Base-by-base conservation (phyloP, 371 early-diverging fungal species). In the Cokeromyces recurvatus region DNA sequence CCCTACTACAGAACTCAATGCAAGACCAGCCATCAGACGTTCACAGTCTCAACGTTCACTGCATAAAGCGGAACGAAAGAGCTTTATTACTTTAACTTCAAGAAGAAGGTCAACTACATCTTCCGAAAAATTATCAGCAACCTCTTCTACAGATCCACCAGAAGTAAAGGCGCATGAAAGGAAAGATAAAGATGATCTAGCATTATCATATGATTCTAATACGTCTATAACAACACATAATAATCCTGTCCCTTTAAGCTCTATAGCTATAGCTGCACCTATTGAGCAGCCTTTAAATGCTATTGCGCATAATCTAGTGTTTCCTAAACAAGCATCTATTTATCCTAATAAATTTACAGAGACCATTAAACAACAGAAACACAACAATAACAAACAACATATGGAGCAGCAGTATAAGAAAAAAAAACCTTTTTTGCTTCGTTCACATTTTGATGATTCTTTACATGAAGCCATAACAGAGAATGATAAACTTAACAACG, bases 31-130 rank as follows among this genome's bases (percentile, higher is more conserved):
- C n/a, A 67, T 71, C 53, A 53, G 61, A n/a, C 62, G 74, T 12
- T 64, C 69, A 3, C 69, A 69, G 25, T 69, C 69, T 0, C 64
- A 67, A 47, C 51, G 60, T 12, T 73, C 64, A 2, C 32, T 63
- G 21, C 48, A 55, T 43, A 38, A 48, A 27, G 24, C 52, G 23
- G 66, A 66, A 22, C 38, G 37, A 55, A 66, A 58, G 27, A 47
- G 45, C 20, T 38, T 48, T 46, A 40, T 34, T 12, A 32, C 34
- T 16, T 44, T 55, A 4, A 38, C 57, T n/a, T 32, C 46, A n/a
- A 36, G 43, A 46, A 47, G 53, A 25, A 53, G 42, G 32, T 55
- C 59, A 6, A 45, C 44, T 21, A 40, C 60, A 9, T 46, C 54
- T 15, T 25, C 41, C 42, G 34, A 41, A 37, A 40, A 44, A 40